These are phyloP conservation scores for Venturia carpophila DNA, from an alignment of 2,329 filamentous ascomycete species.

Conservation along the genomic window DNA sequence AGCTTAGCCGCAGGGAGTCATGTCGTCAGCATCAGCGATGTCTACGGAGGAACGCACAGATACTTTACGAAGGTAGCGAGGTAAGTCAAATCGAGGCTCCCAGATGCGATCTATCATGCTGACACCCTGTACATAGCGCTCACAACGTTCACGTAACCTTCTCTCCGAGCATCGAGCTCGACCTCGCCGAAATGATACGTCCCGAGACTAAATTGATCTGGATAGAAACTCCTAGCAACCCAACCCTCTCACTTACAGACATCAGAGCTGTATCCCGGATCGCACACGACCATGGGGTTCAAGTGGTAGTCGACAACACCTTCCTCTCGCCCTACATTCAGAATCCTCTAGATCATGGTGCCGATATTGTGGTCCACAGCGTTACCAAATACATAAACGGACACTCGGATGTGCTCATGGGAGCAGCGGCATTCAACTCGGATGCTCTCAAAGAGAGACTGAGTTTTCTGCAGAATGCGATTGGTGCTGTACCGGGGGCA, in stretches of 20 bases:
- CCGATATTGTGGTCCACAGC: constrained; percentile 92
- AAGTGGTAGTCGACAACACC: constrained; percentile 98
- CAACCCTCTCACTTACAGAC: constrained; percentile 86
- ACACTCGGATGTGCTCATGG: constrained; percentile 95
- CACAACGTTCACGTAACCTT: constrained; percentile 95
- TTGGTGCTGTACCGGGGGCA: constrained; percentile 85
- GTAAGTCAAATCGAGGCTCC: not conserved
- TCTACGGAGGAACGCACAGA: constrained; percentile 95
- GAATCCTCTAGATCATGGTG: constrained; percentile 89
- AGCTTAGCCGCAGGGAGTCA: constrained; percentile 85
- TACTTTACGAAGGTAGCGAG: constrained; percentile 98
- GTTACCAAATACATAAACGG: constrained; percentile 99
- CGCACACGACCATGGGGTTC: constrained; percentile 80
- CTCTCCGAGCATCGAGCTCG: constrained; percentile 81
- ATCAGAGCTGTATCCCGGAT: constrained; percentile 75
- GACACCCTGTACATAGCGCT: constrained; percentile 38
- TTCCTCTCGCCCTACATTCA: constrained; percentile 96
- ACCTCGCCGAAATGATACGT: constrained; percentile 76
- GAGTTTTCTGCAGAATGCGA: constrained; percentile 91
- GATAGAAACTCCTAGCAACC: constrained; percentile 95
- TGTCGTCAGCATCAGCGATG: constrained; percentile 92
- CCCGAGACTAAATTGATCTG: constrained; percentile 88
- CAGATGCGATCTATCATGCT: not conserved
- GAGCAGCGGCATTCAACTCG: constrained; percentile 89
- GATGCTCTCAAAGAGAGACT: constrained; percentile 69